Evolutionary conservation across 306 rosid genomes (phyloP), one percentile per base, ranked within the genome.

Genomic region (Lathyrus oleraceus): DNA sequence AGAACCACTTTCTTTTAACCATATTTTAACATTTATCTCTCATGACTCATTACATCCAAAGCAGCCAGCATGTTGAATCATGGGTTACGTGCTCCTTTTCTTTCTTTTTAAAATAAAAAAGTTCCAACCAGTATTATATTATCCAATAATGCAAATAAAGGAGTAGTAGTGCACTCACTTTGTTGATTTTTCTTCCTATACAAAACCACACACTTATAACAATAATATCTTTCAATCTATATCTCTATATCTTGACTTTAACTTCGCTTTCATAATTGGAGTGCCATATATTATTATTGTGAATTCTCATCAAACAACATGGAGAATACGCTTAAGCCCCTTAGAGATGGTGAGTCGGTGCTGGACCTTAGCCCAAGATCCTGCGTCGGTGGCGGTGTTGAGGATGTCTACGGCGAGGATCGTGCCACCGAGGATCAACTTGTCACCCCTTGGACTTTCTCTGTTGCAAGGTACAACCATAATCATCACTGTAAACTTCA

Each of bases 361-460:
- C 85, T 93, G 19, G 96, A 93, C 72, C 78, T 87, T 65, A 86
- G 87, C 63, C 85, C 98, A 57, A 88, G 87, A 78, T 76, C 90
- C 83, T 38, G 80, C 75, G 90, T 85, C 8, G 75, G 84, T 35
- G 98, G 94, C 4, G 98, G 96, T 32, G 97, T 88, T 65, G 96
- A 68, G 86, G 99, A 94, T 8, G 28, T 88, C 56, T 87, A 90
- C 81, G 97, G 99, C 0, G 97, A 94, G 76, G 97, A 94, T 74
- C 71, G 85, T 14, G 99, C 99, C 79, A 87, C 97, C 5, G 96
- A 87, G 83, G 92, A 85, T 12, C 91, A 81, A 67, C 96, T 94
- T 19, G 84, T 91, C 78, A 94, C 96, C 69, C 99, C 99, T 4
- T 87, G 97, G 99, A 86, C 88, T 78, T 72, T 48, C 86, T 94